Conservation (phyloP, 2,329 filamentous ascomycete species). For the Pestalotiopsis sp. region DNA sequence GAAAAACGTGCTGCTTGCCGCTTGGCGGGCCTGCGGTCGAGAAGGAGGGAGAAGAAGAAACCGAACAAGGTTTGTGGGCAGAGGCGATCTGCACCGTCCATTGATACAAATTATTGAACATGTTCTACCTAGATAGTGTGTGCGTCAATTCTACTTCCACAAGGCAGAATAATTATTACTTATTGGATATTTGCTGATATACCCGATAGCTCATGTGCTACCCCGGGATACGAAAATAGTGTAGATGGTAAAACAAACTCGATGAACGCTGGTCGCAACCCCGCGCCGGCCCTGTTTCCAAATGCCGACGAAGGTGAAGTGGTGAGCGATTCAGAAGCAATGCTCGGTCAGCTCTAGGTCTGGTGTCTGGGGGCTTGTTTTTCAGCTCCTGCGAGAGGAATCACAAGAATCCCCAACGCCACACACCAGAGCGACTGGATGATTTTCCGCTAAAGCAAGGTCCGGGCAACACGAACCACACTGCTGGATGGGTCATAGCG, state of each 20-base stretch:
- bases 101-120: neutral
- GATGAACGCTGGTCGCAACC: neutral
- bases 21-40: neutral
- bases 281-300: neutral
- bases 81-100: neutral
- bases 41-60: neutral
- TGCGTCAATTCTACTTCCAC: neutral
- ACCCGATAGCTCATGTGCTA: slow-evolving; percentile 9
- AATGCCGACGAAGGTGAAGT: neutral
- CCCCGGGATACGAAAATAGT: neutral
- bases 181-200: neutral
- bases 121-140: neutral
- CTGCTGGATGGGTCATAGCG: slow-evolving; percentile 11
- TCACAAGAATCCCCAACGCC: neutral
- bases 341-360: neutral
- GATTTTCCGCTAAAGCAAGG: slow-evolving; percentile 11
- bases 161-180: neutral
- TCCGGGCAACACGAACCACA: neutral
- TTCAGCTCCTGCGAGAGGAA: neutral
- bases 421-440: neutral
- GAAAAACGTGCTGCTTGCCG: neutral
- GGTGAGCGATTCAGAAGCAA: neutral
- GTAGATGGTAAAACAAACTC: neutral
- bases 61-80: neutral
- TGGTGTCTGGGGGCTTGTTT: neutral